These are phyloP conservation scores for Candida bentonensis DNA, from an alignment of 805 yeast species.

Conservation along the genomic window DNA sequence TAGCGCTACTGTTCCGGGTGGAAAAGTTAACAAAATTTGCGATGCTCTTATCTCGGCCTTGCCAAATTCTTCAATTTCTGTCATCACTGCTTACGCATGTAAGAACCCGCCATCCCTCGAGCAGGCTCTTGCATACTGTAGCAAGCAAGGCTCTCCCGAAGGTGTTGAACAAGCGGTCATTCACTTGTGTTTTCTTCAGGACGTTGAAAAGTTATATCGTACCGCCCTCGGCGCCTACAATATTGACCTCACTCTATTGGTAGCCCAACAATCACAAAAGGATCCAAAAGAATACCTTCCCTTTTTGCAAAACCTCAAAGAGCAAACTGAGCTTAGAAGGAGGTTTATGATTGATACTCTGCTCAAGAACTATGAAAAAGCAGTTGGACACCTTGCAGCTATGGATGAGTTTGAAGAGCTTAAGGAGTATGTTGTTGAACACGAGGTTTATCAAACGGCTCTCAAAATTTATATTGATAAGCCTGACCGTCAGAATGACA, in stretches of 20 bases:
- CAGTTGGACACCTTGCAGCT: slow-evolving; percentile 44
- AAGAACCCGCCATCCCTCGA: slow-evolving; percentile 74
- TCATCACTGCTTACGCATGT: slow-evolving; percentile 85
- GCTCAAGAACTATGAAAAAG: slow-evolving; percentile 53
- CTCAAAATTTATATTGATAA: slow-evolving; percentile 42
- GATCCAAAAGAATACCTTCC: slow-evolving; percentile 97
- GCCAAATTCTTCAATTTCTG: slow-evolving; percentile 32
- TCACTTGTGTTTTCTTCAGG: slow-evolving; percentile 82
- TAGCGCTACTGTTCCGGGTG: slow-evolving; percentile 20
- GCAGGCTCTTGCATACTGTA: slow-evolving; percentile 56
- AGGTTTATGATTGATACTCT: slow-evolving; percentile 68
- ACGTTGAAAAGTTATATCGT: slow-evolving; percentile 68
- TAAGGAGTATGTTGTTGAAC: slow-evolving; percentile 51
- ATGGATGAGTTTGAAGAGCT: slow-evolving; percentile 36
- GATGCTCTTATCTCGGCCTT: slow-evolving; percentile 50
- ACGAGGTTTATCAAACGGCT: slow-evolving; percentile 58
- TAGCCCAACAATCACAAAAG: slow-evolving; percentile 94
- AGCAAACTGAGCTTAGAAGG: slow-evolving; percentile 50
- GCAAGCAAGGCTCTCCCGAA: slow-evolving; percentile 33
- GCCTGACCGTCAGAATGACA: slow-evolving; percentile 31
- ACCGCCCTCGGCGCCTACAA: slow-evolving; percentile 74
- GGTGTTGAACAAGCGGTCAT: slow-evolving; percentile 52
- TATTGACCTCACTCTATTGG: slow-evolving; percentile 59
- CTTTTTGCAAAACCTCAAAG: slow-evolving; percentile 67
- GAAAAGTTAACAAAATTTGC: slow-evolving; percentile 63